Conservation (phyloP, 805 yeast genomes). For the Starmerella cellae region DNA sequence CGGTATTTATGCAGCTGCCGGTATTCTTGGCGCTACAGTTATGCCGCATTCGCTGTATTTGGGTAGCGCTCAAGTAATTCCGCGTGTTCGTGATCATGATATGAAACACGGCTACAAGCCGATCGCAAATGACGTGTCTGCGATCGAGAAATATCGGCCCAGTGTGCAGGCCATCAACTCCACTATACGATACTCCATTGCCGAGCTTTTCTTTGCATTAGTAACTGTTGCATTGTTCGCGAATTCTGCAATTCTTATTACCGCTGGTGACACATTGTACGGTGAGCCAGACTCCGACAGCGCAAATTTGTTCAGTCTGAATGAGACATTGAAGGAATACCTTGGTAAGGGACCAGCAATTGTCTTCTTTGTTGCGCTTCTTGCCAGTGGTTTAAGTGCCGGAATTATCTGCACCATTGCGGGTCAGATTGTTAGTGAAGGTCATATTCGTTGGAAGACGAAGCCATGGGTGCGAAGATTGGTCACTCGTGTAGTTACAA, state of each 20-base stretch:
- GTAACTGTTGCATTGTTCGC: slow-evolving; percentile 75
- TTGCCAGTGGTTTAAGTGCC: slow-evolving; percentile 79
- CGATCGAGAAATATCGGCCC: slow-evolving; percentile 44
- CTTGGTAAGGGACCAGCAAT: slow-evolving; percentile 72
- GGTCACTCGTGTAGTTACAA: slow-evolving; percentile 62
- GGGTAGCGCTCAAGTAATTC: slow-evolving; percentile 81
- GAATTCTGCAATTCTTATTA: slow-evolving; percentile 68
- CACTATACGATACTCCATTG: slow-evolving; percentile 56
- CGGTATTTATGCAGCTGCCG: slow-evolving; percentile 69
- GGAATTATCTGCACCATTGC: slow-evolving; percentile 89
- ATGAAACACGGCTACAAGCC: slow-evolving; percentile 41
- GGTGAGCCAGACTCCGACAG: slow-evolving; percentile 50
- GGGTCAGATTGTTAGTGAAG: slow-evolving; percentile 86
- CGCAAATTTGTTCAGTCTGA: slow-evolving; percentile 74
- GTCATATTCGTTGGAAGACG: slow-evolving; percentile 69
- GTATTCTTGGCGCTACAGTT: slow-evolving; percentile 84
- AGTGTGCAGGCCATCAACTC: slow-evolving; percentile 58
- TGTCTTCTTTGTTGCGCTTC: slow-evolving; percentile 68
- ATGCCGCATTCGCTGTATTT: slow-evolving; percentile 88
- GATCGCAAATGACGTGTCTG: slow-evolving; percentile 10
- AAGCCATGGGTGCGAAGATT: slow-evolving; percentile 72
- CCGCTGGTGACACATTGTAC: slow-evolving; percentile 66
- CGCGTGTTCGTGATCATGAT: slow-evolving; percentile 70
- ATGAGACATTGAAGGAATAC: slow-evolving; percentile 43
- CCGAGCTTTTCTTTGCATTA: slow-evolving; percentile 57